Base-by-base conservation (phyloP, 345 rosid genomes). In the Eucalyptus tenuipes region DNA sequence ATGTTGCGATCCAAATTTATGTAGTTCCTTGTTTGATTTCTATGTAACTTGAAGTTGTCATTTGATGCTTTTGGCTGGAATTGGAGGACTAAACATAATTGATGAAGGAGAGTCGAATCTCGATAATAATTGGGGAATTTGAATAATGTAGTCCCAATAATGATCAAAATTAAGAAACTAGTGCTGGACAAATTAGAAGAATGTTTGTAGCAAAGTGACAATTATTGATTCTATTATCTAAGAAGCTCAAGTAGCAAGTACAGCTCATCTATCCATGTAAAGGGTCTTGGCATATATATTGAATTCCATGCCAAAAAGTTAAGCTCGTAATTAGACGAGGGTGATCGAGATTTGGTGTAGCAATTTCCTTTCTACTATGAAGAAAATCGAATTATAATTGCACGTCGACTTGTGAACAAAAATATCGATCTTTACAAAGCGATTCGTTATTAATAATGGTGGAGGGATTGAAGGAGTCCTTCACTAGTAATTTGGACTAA, bases 321-420 rank as follows among this genome's bases (percentile, higher is more conserved):
- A 37, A 31, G 80, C 11, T 68, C 42, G 2, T 16, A 68, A 16
- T 16, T 64, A 31, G 22, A 8, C 10, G 4, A 66, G 40, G 40
- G 40, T 2, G 2, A 66, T 66, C 1, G 5, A 15, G 40, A 33
- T 16, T 1, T 68, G 24, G 80, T 2, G 0, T 33, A 33, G 13
- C 13, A 68, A 33, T 16, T 68, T 33, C 80, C 42, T 68, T 68
- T 68, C 10, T 33, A 68, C 17, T 17, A 33, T 10, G 80, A 3
- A 68, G 33, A 68, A 31, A 31, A 31, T 68, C 22, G 1, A 16
- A 68, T 68, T 31, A 68, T 1, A 16, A 17, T 31, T 2, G 4
- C 10, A 16, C 7, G 4, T 31, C 42, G 3, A 64, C 33, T 7
- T 7, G 12, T 8, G 40, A 66, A 31, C 3, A 13, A 29, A 64